Percentiles rank a stretch among this genome's conserved stretches.
Evolutionary conservation across 768 basidiomycete species (phyloP).

Genomic region (Panaeolus papilionaceus): DNA sequence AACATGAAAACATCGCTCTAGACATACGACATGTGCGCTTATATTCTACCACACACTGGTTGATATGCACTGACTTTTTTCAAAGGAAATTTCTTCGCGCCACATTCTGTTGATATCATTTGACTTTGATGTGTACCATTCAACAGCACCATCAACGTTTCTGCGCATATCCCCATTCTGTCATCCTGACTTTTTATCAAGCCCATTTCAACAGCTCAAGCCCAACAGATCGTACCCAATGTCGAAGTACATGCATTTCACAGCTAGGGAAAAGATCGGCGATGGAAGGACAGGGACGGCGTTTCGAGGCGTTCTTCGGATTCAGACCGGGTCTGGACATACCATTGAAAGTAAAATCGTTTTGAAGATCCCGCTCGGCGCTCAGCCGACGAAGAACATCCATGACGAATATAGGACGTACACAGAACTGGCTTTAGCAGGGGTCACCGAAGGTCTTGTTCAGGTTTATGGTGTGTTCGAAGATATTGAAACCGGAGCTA

Average conservation of each 20-base stretch:
- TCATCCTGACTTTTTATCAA: neutral
- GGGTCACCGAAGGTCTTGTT: slow-evolving; percentile 8
- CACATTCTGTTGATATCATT: slow-evolving; percentile 14
- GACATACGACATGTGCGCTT: no score
- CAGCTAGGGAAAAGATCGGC: neutral
- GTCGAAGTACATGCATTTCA: neutral
- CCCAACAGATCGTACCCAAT: neutral
- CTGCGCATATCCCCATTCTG: slow-evolving; percentile 14
- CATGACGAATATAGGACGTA: slow-evolving; percentile 17
- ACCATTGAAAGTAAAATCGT: neutral
- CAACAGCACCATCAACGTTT: slow-evolving; percentile 17
- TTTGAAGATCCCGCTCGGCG: slow-evolving; percentile 15
- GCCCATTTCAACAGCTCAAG: neutral
- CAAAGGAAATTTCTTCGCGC: neutral
- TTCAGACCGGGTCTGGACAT: neutral
- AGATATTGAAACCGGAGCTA: slow-evolving; percentile 17
- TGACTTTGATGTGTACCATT: slow-evolving; percentile 10
- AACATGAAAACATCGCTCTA: no score
- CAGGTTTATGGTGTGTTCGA: slow-evolving; percentile 21
- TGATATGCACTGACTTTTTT: no score
- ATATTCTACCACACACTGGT: no score
- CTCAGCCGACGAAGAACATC: neutral
- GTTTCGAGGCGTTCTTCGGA: neutral
- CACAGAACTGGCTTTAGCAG: neutral
- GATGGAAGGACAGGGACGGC: slow-evolving; percentile 10